A percentile compares a stretch with the other conserved stretches of the same genome.
Evolutionary conservation across 202 grass and related monocot genomes (phyloP).

Genomic region (Schoenoplectus triqueter): DNA sequence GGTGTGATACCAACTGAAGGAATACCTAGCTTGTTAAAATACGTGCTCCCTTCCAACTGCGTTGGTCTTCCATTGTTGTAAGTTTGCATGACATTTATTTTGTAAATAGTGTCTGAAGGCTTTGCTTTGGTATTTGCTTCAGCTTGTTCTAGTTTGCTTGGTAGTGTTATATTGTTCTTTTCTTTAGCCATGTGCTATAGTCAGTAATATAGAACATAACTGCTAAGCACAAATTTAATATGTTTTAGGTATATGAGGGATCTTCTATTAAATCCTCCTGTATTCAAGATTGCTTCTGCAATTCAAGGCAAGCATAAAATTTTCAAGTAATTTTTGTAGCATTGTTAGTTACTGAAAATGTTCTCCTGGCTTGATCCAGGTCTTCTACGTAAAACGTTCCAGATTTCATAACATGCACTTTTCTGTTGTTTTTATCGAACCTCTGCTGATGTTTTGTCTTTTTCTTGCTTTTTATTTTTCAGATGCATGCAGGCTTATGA

Average conservation of each 20-base stretch:
- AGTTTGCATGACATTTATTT: slow-evolving; percentile 48
- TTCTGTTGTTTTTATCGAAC: slow-evolving; percentile 25
- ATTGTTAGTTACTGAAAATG: neutral
- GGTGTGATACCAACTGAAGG: slow-evolving; percentile 93
- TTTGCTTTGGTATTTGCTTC: slow-evolving; percentile 21
- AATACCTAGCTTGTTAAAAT: slow-evolving; percentile 88
- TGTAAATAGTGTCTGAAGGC: slow-evolving; percentile 27
- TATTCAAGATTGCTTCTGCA: slow-evolving; percentile 68
- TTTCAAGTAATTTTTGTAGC: neutral
- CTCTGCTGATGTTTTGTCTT: slow-evolving; percentile 22
- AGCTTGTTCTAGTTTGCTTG: slow-evolving; percentile 15
- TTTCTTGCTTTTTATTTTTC: slow-evolving; percentile 37
- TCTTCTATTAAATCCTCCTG: slow-evolving; percentile 94
- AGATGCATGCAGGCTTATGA: slow-evolving; percentile 91
- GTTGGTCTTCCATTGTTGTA: slow-evolving; percentile 85
- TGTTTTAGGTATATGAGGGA: slow-evolving; percentile 84
- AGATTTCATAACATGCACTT: neutral
- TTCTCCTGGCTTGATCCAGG: no score
- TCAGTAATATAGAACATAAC: slow-evolving; percentile 22
- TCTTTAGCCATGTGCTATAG: slow-evolving; percentile 28
- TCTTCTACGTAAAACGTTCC: neutral
- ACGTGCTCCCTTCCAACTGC: slow-evolving; percentile 80
- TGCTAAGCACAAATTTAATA: slow-evolving; percentile 31
- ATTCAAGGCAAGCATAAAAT: slow-evolving; percentile 70
- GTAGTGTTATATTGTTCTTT: slow-evolving; percentile 4